A percentile compares a stretch with the other conserved stretches of the same genome.
Conservation (phyloP, 106 monocot genomes). For the Chionographis japonica region DNA sequence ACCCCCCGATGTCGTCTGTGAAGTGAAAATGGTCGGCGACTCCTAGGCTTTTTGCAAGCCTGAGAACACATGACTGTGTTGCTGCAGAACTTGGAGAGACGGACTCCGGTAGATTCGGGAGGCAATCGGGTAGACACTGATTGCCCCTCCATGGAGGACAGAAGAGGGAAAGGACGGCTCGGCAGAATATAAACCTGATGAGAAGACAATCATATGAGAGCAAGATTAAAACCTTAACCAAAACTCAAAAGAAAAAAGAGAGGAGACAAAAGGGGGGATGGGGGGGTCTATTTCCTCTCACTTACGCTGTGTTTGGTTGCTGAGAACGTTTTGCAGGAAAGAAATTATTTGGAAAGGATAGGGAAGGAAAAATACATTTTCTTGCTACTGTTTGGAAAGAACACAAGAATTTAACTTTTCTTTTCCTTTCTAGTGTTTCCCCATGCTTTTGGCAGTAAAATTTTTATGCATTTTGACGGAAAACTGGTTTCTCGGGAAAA, state of each 20-base stretch:
- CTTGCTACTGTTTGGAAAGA: too few relatives aligned
- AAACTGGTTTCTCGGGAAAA: too few relatives aligned
- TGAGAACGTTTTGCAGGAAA: too few relatives aligned
- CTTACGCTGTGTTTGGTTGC: too few relatives aligned
- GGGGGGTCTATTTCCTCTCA: too few relatives aligned
- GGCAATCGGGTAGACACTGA: slow-evolving; percentile 46
- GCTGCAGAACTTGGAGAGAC: slow-evolving; percentile 51
- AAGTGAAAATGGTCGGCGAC: slow-evolving; percentile 46
- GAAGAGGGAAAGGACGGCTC: slow-evolving; percentile 50
- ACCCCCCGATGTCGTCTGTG: slow-evolving; percentile 9
- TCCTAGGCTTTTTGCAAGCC: slow-evolving; percentile 53
- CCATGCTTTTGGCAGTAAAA: too few relatives aligned
- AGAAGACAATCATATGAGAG: background rate
- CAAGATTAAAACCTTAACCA: background rate
- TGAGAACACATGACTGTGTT: slow-evolving; percentile 34
- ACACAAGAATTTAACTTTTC: too few relatives aligned
- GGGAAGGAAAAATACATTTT: too few relatives aligned
- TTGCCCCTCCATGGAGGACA: slow-evolving; percentile 12
- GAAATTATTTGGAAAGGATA: too few relatives aligned
- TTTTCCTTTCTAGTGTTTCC: too few relatives aligned
- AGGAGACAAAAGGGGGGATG: too few relatives aligned
- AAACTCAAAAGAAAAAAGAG: background rate
- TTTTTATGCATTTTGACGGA: too few relatives aligned
- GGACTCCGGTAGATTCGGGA: slow-evolving; percentile 55
- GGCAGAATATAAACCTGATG: slow-evolving; percentile 79